Evolutionary conservation across 2,329 filamentous ascomycete species (phyloP), one percentile per base, ranked within the genome.

Genomic region (Pseudogymnoascus sp.): DNA sequence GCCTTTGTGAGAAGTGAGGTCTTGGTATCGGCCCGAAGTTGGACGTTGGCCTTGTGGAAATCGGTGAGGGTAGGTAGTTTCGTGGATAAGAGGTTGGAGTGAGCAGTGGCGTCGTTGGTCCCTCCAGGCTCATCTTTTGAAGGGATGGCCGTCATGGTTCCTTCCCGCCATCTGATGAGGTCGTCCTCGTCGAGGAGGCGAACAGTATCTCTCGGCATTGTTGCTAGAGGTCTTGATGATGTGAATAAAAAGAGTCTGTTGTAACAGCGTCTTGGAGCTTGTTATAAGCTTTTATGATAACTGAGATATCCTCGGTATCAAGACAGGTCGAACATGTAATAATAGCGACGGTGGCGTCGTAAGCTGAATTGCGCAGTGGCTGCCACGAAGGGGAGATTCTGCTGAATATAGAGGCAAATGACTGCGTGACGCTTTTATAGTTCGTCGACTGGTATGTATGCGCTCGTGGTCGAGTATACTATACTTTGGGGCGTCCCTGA

Each of bases 1-100:
- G 92, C 93, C 72, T 86, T 88, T 25, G 94, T 97, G 69, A 99
- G 80, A 39, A 99, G 83, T 12, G 94, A 97, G 70, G 91, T 84
- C 68, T 90, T 85, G 60, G 82, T 83, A 61, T 83, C 80, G 33
- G 74, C 78, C 35, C 81, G 75, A 39, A 78, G 76, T 69, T 78
- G 78, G n/a, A 77, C 69, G 31, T 74, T 62, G 5, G 71, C 69
- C 60, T 73, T 74, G 29, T 73, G 71, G 42, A 73, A 73, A 17
- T 68, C 66, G 33, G 64, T 38, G 60, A 65, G 63, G 60, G 64
- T 9, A 64, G 61, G 61, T 48, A 51, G 42, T 51, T 51, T 51
- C 25, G 42, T 2, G 17, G n/a, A 36, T 17, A 55, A 41, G 42
- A 38, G 31, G 21, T 60, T 58, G 31, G 7, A 63, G 31, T 38